phyloP scores from a whole-genome alignment of 306 rosid species.

The Acacia crassicarpa region DNA sequence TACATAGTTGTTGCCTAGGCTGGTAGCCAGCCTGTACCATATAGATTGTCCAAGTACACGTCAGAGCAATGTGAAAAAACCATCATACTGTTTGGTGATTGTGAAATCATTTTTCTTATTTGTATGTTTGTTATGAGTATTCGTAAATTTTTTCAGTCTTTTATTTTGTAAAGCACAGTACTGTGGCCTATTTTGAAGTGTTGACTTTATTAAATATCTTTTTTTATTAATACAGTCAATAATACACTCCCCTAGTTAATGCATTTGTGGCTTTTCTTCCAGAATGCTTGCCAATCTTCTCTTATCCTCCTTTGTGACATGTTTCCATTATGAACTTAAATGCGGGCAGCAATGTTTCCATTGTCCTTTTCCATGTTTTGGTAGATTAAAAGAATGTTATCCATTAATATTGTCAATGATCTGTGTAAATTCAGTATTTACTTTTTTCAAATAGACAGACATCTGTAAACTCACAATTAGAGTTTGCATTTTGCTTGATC shows the following conservation, averaged over 20 bases:
- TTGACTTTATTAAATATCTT: conserved; percentile 5
- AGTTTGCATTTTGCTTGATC: background rate
- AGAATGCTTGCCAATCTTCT: background rate
- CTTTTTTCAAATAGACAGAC: background rate
- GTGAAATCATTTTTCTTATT: background rate
- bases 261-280: conserved; percentile 1
- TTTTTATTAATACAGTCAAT: background rate
- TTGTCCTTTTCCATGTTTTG: background rate
- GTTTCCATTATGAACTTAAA: conserved; percentile 2
- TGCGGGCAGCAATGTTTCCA: background rate
- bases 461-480: background rate
- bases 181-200: background rate
- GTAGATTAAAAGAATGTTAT: background rate
- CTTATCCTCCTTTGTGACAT: background rate
- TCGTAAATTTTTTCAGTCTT: background rate
- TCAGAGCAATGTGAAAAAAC: conserved; percentile 12
- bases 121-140: background rate
- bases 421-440: background rate
- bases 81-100: background rate
- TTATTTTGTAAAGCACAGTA: background rate
- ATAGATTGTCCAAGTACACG: background rate
- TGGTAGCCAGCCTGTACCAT: background rate
- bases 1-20: conserved; percentile 16
- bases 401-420: background rate
- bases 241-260: background rate